Percentiles rank a stretch among this genome's conserved stretches.
Evolutionary conservation across 441 rosid species (phyloP).

Genomic region (Arabidopsis hybrid): DNA sequence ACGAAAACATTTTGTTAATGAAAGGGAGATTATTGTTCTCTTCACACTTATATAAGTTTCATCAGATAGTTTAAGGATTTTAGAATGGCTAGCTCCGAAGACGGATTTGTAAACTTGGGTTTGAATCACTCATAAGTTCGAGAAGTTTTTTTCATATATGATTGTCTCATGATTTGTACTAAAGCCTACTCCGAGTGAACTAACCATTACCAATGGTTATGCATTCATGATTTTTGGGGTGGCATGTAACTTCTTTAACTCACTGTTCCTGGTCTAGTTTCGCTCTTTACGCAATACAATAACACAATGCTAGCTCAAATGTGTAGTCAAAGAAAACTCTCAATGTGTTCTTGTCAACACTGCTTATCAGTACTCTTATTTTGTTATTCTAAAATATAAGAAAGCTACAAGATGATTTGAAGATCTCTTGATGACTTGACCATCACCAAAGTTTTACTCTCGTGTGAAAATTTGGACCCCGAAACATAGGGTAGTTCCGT

Average conservation of each 20-base stretch:
- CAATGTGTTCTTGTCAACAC: background rate
- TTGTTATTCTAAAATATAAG: background rate
- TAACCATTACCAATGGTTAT: background rate
- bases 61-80: background rate
- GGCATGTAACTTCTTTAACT: background rate
- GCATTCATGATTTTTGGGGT: background rate
- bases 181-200: background rate
- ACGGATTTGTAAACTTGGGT: background rate
- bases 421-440: conserved; percentile 22
- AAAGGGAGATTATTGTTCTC: background rate
- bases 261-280: background rate
- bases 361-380: conserved; percentile 13
- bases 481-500: conserved; percentile 14
- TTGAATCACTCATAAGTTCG: background rate
- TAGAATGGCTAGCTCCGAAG: background rate
- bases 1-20: background rate
- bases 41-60: background rate
- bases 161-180: background rate
- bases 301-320: background rate
- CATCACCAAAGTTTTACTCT: conserved; percentile 17
- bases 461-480: conserved; percentile 18
- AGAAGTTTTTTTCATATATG: background rate
- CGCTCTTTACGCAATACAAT: background rate
- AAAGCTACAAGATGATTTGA: background rate
- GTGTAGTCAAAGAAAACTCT: background rate